Base-by-base conservation (phyloP, 108 stramenopile species). In the Pseudonitzschia delicatissima region DNA sequence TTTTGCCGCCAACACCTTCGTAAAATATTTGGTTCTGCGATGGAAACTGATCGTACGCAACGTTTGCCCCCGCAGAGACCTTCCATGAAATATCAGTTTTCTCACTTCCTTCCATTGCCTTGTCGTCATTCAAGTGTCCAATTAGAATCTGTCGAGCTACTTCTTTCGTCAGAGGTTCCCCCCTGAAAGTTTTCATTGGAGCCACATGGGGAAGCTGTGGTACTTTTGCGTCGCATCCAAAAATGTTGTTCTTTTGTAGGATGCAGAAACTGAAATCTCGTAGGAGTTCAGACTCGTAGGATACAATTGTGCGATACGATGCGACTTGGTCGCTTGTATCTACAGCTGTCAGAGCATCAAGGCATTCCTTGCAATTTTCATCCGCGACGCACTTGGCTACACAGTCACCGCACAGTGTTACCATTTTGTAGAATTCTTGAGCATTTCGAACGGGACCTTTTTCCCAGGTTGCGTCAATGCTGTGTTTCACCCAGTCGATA, bases 11-110 rank as follows among this genome's bases (percentile, higher is more conserved):
- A 2, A 60, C 70, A 29, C 66, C 68, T 8, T 77, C 77, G 49
- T 93, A 87, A 67, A 88, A 93, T 45, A 86, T 73, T 72, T 92
- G 94, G 81, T 98, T 93, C 68, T 98, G 97, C 21, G 76, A 87
- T 0, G 97, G 94, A 74, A 98, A 98, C 57, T 88, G 87, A 76
- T 98, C 97, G 34, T 98, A 98, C 0, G 97, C 96, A 6, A 87
- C 91, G 72, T 98, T 96, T 26, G 96, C 94, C 5, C 94, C 94
- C 42, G 76, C 80, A 15, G 83, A 86, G 2, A 98, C 91, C 74
- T 93, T 97, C 97, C 97, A 98, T 6, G 91, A 93, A 27, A 87
- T 82, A 21, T 84, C 85, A 28, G 71, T 27, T 15, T 64, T 25
- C 48, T 65, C 34, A 50, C 73, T 67, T 6, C 80, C 81, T 27